Percentiles rank a stretch among this genome's conserved stretches.
These are phyloP conservation scores for Arthrobotrys pseudoclavata DNA, from an alignment of 2,329 filamentous ascomycete genomes.

Conservation along the genomic window DNA sequence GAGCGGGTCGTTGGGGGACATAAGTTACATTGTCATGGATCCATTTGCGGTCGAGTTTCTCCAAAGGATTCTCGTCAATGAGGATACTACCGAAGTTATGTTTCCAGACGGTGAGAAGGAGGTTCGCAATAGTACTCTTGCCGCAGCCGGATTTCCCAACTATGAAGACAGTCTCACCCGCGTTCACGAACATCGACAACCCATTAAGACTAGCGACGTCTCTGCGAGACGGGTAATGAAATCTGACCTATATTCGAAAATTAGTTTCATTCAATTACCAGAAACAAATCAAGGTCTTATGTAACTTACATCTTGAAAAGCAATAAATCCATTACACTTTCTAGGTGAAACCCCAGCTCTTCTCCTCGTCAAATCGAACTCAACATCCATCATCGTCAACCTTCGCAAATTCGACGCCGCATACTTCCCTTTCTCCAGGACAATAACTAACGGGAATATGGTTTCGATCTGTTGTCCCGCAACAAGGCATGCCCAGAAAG, in stretches of 20 bases:
- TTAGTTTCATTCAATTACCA: neutral
- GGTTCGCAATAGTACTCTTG: conserved; percentile 87
- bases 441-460: conserved; percentile 80
- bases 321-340: conserved; percentile 76
- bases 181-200: conserved; percentile 77
- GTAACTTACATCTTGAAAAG: conserved; percentile 75
- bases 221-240: conserved; percentile 82
- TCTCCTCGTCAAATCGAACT: conserved; percentile 38
- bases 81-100: conserved; percentile 75
- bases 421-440: conserved; percentile 82
- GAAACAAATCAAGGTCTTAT: neutral
- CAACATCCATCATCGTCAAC: conserved; percentile 50
- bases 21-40: conserved; percentile 82
- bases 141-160: conserved; percentile 90
- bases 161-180: conserved; percentile 81
- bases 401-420: conserved; percentile 76
- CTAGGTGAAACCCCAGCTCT: conserved; percentile 64
- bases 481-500: conserved; percentile 85
- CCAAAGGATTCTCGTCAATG: conserved; percentile 76
- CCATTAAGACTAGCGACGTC: conserved; percentile 73
- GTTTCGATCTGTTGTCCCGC: conserved; percentile 81
- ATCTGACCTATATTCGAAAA: conserved; percentile 74
- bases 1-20: conserved; percentile 82
- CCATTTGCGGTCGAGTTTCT: conserved; percentile 77
- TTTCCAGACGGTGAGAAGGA: conserved; percentile 83